These are phyloP conservation scores for Dryadomyces quercivorus DNA, from an alignment of 2,329 filamentous ascomycete species.

Conservation along the genomic window DNA sequence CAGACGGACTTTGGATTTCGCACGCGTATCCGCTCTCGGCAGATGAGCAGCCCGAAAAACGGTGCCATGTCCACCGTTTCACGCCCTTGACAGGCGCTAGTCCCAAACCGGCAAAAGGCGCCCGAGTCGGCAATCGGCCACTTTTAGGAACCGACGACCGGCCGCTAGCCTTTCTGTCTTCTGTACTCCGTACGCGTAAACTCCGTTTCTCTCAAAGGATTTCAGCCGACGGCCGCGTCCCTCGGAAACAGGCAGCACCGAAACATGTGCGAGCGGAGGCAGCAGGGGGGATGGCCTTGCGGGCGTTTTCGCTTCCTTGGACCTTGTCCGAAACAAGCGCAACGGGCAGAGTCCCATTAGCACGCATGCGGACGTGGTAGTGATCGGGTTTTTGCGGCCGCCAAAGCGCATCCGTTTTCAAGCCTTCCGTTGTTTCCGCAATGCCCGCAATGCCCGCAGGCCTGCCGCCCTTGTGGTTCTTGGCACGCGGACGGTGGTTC, in stretches of 20 bases:
- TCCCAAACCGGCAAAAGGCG: background rate
- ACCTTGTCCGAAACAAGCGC: no score
- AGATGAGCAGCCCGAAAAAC: background rate
- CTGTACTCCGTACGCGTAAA: no score
- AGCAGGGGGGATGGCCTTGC: no score
- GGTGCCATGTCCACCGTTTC: background rate
- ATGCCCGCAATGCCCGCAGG: background rate
- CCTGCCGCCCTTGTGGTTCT: no score
- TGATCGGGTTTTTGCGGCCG: no score
- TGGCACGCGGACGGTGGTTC: no score
- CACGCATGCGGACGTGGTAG: no score
- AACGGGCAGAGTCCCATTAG: no score
- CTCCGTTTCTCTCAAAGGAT: background rate
- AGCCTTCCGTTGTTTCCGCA: background rate
- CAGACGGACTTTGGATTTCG: no score
- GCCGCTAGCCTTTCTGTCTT: background rate
- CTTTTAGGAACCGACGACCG: background rate
- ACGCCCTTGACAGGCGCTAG: background rate
- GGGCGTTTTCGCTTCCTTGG: no score
- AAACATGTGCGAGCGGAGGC: background rate
- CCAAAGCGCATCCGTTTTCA: background rate
- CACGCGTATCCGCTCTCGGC: background rate
- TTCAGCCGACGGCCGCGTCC: background rate
- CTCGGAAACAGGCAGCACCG: background rate
- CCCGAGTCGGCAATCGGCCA: background rate